These are phyloP conservation scores for Tulasnella sp. DNA, from an alignment of 768 basidiomycete species.

Conservation along the genomic window DNA sequence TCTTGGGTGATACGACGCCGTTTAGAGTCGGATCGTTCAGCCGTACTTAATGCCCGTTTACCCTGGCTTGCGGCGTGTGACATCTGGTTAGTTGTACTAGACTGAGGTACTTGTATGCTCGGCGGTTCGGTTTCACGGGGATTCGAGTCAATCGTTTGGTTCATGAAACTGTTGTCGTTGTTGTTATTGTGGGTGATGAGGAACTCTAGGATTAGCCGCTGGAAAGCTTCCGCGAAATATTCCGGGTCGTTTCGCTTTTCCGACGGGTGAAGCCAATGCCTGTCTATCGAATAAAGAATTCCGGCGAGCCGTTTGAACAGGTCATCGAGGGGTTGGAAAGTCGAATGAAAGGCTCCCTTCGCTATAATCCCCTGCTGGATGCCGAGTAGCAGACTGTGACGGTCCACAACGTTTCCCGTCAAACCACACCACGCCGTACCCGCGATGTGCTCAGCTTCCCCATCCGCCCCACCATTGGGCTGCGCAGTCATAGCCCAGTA, in stretches of 20 bases:
- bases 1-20: not conserved
- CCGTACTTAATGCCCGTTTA: not conserved
- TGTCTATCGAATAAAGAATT: not conserved
- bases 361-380: not conserved
- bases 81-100: not conserved
- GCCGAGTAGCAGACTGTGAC: not conserved
- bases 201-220: not conserved
- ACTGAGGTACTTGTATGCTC: not conserved
- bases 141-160: not conserved
- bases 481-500: constrained; percentile 7
- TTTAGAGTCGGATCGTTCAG: not conserved
- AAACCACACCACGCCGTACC: not conserved
- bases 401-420: not conserved
- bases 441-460: not conserved
- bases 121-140: not conserved
- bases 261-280: not conserved
- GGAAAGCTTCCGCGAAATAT: constrained; percentile 9
- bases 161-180: not conserved
- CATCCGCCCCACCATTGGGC: not conserved
- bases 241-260: constrained; percentile 3
- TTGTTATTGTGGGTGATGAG: not conserved
- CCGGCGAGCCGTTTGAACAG: not conserved
- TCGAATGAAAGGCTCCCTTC: not conserved
- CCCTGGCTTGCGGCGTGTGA: not conserved
- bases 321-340: not conserved